Conservation (phyloP, 305 asterid genomes). For the Andrographis paniculata region DNA sequence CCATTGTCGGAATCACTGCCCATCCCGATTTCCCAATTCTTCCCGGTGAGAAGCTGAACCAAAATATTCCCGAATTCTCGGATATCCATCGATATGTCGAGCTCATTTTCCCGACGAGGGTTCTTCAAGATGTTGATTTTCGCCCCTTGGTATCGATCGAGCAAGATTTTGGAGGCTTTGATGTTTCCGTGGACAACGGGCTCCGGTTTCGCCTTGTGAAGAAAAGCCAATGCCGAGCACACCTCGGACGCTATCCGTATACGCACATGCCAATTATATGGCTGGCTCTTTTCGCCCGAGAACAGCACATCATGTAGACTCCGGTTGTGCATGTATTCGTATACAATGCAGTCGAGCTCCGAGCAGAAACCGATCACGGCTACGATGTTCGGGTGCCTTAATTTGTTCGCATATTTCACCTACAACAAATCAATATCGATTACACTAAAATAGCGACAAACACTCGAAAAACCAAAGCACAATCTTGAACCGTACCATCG, state of each 20-base stretch:
- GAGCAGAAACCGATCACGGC: slow-evolving; percentile 59
- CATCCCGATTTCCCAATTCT: slow-evolving; percentile 28
- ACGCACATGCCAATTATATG: slow-evolving; percentile 45
- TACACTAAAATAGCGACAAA: no score
- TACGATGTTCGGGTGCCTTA: slow-evolving; percentile 50
- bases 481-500: slow-evolving; percentile 28
- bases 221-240: slow-evolving; percentile 50
- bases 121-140: slow-evolving; percentile 32
- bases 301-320: slow-evolving; percentile 46
- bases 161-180: slow-evolving; percentile 50
- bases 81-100: slow-evolving; percentile 30
- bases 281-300: slow-evolving; percentile 24
- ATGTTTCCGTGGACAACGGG: slow-evolving; percentile 55
- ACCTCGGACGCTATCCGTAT: slow-evolving; percentile 50
- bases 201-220: slow-evolving; percentile 47
- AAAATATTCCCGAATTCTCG: slow-evolving; percentile 47
- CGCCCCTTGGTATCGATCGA: slow-evolving; percentile 39
- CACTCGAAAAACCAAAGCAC: background rate
- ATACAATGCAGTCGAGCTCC: slow-evolving; percentile 44
- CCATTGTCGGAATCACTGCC: slow-evolving; percentile 16
- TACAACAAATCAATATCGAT: slow-evolving; percentile 15
- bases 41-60: slow-evolving; percentile 54
- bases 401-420: slow-evolving; percentile 41
- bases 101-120: slow-evolving; percentile 15
- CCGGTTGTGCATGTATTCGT: slow-evolving; percentile 53